A percentile compares a stretch with the other conserved stretches of the same genome.
Conservation (phyloP, 2,329 filamentous ascomycete species). For the Trichoderma brevicompactum region DNA sequence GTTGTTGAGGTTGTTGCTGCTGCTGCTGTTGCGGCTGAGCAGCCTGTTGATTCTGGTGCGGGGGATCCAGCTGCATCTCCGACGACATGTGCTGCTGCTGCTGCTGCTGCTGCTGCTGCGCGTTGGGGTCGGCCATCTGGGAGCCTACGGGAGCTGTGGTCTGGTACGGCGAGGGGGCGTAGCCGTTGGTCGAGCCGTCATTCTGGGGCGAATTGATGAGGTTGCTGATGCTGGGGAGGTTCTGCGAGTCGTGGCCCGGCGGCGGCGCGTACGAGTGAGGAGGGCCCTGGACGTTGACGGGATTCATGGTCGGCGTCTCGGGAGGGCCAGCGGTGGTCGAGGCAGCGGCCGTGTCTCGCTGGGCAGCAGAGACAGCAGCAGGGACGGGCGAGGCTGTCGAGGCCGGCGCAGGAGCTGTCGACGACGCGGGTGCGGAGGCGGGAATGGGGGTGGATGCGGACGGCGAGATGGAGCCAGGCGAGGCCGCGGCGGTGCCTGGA, state of each 20-base stretch:
- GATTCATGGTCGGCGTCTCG: constrained; percentile 40
- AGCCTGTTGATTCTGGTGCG: constrained; percentile 32
- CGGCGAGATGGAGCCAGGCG: constrained; percentile 30
- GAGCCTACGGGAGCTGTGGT: constrained; percentile 30
- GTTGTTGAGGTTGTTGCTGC: constrained; percentile 41
- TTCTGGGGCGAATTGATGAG: constrained; percentile 66
- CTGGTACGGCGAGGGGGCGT: constrained; percentile 27
- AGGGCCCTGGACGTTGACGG: constrained; percentile 37
- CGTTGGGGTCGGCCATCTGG: constrained; percentile 29
- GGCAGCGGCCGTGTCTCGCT: constrained; percentile 22
- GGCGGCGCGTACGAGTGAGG: constrained; percentile 36
- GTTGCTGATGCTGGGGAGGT: constrained; percentile 80
- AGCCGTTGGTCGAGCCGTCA: constrained; percentile 46
- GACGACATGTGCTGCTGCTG: constrained; percentile 38
- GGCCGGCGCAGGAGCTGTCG: constrained; percentile 27
- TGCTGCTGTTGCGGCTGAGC: not conserved
- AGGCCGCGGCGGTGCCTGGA: constrained; percentile 28
- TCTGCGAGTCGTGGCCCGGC: constrained; percentile 60
- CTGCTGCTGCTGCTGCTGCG: constrained; percentile 31
- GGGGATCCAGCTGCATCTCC: constrained; percentile 25
- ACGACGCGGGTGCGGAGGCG: constrained; percentile 29
- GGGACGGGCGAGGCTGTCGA: constrained; percentile 31
- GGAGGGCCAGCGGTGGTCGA: constrained; percentile 29
- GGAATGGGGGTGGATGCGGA: constrained; percentile 31
- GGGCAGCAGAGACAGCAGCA: constrained; percentile 8